phyloP scores from a whole-genome alignment of 148 eudicot genomes.

The Rhododendron kiyosumense region DNA sequence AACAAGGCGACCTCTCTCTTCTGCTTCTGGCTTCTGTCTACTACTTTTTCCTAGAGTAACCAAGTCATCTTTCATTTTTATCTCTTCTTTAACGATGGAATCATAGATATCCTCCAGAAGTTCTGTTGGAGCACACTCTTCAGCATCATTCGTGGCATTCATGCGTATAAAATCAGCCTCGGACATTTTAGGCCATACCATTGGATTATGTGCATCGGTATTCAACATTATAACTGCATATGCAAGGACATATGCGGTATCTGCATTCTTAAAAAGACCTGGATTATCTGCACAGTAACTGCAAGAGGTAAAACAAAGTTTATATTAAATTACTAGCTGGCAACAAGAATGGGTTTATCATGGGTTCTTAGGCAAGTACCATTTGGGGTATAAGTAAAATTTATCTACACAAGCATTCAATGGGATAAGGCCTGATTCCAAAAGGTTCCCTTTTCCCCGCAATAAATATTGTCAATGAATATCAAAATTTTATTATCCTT shows the following conservation, averaged over 20 bases:
- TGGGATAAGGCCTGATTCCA: background rate
- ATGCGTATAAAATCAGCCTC: constrained; percentile 83
- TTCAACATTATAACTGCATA: no score
- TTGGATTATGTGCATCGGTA: no score
- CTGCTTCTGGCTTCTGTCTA: constrained; percentile 71
- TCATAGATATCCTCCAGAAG: constrained; percentile 93
- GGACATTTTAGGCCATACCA: constrained; percentile 85
- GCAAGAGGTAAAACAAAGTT: no score
- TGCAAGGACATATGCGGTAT: no score
- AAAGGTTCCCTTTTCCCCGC: background rate
- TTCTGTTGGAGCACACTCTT: constrained; percentile 75
- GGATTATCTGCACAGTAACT: no score
- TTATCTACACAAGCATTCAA: no score
- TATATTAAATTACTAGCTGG: no score
- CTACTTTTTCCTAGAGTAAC: constrained; percentile 47
- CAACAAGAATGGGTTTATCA: no score
- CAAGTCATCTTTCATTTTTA: constrained; percentile 84
- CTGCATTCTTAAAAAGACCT: no score
- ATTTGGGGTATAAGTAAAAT: no score
- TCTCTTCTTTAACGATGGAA: constrained; percentile 89
- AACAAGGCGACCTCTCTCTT: constrained; percentile 88
- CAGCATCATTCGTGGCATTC: constrained; percentile 73
- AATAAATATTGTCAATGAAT: background rate
- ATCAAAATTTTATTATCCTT: background rate
- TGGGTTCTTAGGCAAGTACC: no score